Percentiles rank a stretch among this genome's conserved stretches.
Evolutionary conservation across 1,284 basidiomycete genomes (phyloP).

Genomic region (Macrocybe sp.): DNA sequence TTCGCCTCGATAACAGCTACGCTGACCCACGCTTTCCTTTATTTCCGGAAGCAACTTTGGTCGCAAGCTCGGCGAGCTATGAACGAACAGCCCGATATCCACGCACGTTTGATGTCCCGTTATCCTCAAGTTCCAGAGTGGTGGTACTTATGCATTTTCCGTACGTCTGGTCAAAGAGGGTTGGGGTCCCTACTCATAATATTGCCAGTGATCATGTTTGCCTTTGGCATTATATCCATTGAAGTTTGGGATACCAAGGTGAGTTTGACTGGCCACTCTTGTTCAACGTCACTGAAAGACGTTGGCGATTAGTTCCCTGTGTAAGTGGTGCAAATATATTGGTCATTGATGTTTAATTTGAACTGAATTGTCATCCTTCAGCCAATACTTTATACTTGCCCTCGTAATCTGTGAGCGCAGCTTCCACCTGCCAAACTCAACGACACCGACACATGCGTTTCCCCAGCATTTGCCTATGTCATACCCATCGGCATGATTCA

Average conservation of each 20-base stretch:
- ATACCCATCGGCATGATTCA: constrained; percentile 68
- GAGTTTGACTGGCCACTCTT: background rate
- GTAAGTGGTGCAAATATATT: constrained; percentile 12
- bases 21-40: constrained; percentile 75
- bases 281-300: constrained; percentile 7
- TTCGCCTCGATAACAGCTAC: constrained; percentile 60
- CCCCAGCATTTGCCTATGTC: constrained; percentile 48
- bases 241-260: constrained; percentile 47
- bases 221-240: constrained; percentile 46
- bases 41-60: constrained; percentile 79
- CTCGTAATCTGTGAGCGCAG: constrained; percentile 34
- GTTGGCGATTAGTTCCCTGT: constrained; percentile 27
- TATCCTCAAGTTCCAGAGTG: constrained; percentile 78
- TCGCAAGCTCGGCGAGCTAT: constrained; percentile 57
- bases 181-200: constrained; percentile 1
- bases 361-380: constrained; percentile 7
- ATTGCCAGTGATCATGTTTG: constrained; percentile 38
- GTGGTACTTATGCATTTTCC: constrained; percentile 57
- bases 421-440: constrained; percentile 9
- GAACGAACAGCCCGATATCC: constrained; percentile 80
- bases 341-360: background rate
- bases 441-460: constrained; percentile 4
- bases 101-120: constrained; percentile 75
- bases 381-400: constrained; percentile 41
- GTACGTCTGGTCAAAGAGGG: constrained; percentile 20